phyloP scores from a whole-genome alignment of 768 basidiomycete genomes.

The Trametes gibbosa region DNA sequence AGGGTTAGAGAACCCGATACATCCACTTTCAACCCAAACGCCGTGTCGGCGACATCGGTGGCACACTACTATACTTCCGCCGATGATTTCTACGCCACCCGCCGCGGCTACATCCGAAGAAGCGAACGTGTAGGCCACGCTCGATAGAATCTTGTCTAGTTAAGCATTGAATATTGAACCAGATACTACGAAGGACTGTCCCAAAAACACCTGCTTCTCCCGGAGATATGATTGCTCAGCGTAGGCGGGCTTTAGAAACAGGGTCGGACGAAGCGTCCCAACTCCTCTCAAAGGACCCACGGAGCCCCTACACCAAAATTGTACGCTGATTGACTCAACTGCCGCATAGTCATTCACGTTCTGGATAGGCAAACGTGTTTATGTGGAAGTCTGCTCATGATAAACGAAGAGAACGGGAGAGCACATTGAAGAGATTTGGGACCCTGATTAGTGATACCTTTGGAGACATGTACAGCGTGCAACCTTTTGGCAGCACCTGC shows the following conservation, averaged over 20 bases:
- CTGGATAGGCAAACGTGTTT: no score
- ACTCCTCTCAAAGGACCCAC: no score
- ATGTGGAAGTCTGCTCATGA: not conserved
- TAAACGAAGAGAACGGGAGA: not conserved
- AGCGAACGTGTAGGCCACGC: not conserved
- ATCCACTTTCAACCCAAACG: not conserved
- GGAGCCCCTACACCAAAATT: no score
- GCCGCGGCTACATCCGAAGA: not conserved
- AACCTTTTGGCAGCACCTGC: constrained; percentile 48
- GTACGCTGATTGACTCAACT: not conserved
- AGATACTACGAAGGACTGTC: no score
- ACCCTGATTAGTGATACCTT: not conserved
- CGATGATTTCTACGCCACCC: not conserved
- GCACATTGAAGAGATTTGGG: not conserved
- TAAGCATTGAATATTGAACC: not conserved
- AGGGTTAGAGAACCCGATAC: not conserved
- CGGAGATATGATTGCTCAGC: no score
- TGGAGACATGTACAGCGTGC: constrained; percentile 30
- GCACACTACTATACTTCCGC: not conserved
- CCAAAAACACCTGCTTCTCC: no score
- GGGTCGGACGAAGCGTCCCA: no score
- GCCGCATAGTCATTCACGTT: not conserved
- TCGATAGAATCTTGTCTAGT: no score
- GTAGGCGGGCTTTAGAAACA: no score
- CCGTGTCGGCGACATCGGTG: not conserved